Base-by-base conservation (phyloP, 2,329 filamentous ascomycete species). In the Rhexocercosporidium sp. region DNA sequence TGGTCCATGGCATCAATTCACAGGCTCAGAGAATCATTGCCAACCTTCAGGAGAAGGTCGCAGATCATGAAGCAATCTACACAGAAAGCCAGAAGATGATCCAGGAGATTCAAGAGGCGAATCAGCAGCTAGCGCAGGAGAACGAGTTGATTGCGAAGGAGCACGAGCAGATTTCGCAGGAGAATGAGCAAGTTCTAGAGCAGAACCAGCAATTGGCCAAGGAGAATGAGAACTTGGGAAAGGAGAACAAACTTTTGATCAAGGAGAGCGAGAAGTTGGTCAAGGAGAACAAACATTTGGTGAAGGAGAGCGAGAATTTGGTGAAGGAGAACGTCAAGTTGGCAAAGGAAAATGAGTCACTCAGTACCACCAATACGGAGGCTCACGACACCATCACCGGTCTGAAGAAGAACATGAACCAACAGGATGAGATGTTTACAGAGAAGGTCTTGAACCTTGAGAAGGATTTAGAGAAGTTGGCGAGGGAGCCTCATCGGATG, bases 371-470 rank as follows among this genome's bases (percentile, higher is more conserved):
- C 14, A 57, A 57, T 8, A 41, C 54, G n/a, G 54, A 57, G 54
- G 54, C 54, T 14, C 54, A 57, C 20, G n/a, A 57, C 11, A 57
- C 54, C 31, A 57, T 57, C 20, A 57, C 34, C 16, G 22, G 34
- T 31, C 54, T 57, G 5, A 37, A 22, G 7, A 57, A 34, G 14
- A 34, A 57, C 31, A 18, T 57, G 5, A 57, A 20, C 25, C 54
- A 57, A 12, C 34, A 34, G 20, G 54, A 57, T 41, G n/a, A 37
- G n/a, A 25, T 57, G n/a, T 57, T 39, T 20, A 57, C 54, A 16
- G 34, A 57, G 34, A 57, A 57, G 22, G 54, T 57, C 34, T 39
- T 34, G 11, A 57, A 12, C 12, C n/a, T 57, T 20, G 54, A 57
- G n/a, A 25, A 57, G 54, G 22, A 51, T 20, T 29, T 51, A 11